Base-by-base conservation (phyloP, 495 filamentous ascomycete species). In the Corynascus novoguineensis region DNA sequence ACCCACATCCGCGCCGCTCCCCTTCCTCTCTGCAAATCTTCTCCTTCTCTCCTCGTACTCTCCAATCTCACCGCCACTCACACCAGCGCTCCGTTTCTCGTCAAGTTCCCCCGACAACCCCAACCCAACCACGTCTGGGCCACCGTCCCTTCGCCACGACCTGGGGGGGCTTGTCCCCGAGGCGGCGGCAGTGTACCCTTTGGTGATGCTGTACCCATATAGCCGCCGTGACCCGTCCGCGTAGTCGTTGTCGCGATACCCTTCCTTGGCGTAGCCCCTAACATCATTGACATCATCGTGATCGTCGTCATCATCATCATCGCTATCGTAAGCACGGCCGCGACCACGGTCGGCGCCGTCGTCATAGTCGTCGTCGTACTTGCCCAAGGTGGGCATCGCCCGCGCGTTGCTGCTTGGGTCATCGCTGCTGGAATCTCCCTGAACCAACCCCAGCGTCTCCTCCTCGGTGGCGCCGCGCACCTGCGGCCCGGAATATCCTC, bases 371-470 rank as follows among this genome's bases (percentile, higher is more conserved):
- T 74, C 72, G 1, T 66, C 64, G 14, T 49, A 75, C 1, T 62
- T 63, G 22, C 67, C 73, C 14, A 73, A 44, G 11, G 68, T 50
- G 4, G 78, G 74, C 64, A 71, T 57, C 24, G 78, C 77, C 5
- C 60, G 62, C 0, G 71, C 73, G 19, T 40, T 40, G 29, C 29
- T 10, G 15, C 11, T 38, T 7, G 37, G 21, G 17, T 44, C 11
- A 11, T 32, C 11, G 62, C 87, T 76, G 1, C 61, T 63, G 0
- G 73, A 77, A 62, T 92, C 88, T 14, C 89, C 90, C 64, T 85
- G 84, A 5, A 97, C 92, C 1, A 98, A 80, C 0, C 93, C 93
- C 19, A 96, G 66, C 32, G 82, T 78, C 63, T 98, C 93, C 69
- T 98, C 93, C 63, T 97, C 93, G 0, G 92, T 96, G 7, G 81